Evolutionary conservation across 2,329 filamentous ascomycete genomes (phyloP), one percentile per base, ranked within the genome.

Genomic region (Zymoseptoria tritici): DNA sequence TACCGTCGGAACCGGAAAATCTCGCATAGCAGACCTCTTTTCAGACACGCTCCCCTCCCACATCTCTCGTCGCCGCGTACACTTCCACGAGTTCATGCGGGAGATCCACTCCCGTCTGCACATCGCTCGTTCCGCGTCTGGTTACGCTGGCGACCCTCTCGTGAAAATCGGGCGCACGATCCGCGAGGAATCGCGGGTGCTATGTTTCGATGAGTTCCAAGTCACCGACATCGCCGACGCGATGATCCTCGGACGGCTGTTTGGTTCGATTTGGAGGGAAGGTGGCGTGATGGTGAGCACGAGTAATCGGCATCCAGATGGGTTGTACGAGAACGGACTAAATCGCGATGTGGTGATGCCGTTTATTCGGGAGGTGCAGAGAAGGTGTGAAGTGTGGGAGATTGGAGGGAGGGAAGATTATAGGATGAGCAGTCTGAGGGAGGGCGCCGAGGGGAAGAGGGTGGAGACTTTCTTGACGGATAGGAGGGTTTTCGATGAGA

Each of bases 81-180:
- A 99, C 78, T 99, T 99, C 76, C 91, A 97, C 79, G 96, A 96
- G 74, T 99, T 99, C 79, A 99, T 99, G 94, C 94, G 97, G 75
- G 90, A 96, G 74, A 88, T 97, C 54, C 94, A 99, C 29, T 53
- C 52, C n/a, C 52, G 52, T 8, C 52, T 53, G n/a, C 52, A 53
- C 19, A 53, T 26, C 22, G 52, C 29, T 91, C 86, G 71, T 91
- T 97, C 67, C 83, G 96, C 49, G 94, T 99, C 74, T 90, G 85
- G 0, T 84, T 97, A 53, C 19, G 22, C 52, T 5, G 52, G 52
- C 16, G 52, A 53, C 52, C 93, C 93, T 0, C 94, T 95, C 72
- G 88, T 97, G 19, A 9, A 24, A 9, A 53, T 53, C 26, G 93
- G 93, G 2, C 94, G 93, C n/a, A 88, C 94, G 71, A 94, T 99